Conservation (phyloP, 2,329 filamentous ascomycete genomes). For the Fusarium nygamai region DNA sequence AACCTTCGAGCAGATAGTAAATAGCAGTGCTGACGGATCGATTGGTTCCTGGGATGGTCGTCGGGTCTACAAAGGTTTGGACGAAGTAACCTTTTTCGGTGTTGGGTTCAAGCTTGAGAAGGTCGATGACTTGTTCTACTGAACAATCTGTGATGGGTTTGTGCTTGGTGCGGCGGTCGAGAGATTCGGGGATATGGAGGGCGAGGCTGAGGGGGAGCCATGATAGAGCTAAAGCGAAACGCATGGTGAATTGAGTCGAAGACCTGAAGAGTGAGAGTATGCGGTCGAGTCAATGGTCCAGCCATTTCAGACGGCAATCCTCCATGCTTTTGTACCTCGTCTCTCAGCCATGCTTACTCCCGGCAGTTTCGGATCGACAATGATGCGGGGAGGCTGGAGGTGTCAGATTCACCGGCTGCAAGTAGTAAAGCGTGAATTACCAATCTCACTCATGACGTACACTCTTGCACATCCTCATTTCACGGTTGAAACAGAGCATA, state of each 20-base stretch:
- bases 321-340: not conserved
- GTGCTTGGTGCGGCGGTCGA: not conserved
- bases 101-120: slow-evolving; percentile 55
- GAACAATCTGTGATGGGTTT: slow-evolving; percentile 17
- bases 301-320: not conserved
- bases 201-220: slow-evolving; percentile 7
- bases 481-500: not conserved
- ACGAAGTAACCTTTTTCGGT: slow-evolving; percentile 60
- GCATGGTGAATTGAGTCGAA: not conserved
- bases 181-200: not conserved
- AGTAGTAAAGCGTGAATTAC: not conserved
- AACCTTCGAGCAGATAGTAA: slow-evolving; percentile 62
- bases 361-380: not conserved
- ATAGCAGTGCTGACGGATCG: slow-evolving; percentile 61
- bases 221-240: not conserved
- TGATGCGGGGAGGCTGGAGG: not conserved
- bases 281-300: not conserved
- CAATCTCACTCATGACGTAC: slow-evolving; percentile 4
- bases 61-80: slow-evolving; percentile 57
- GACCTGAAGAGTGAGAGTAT: accelerated
- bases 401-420: slow-evolving; percentile 15
- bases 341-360: not conserved
- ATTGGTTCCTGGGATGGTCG: slow-evolving; percentile 31
- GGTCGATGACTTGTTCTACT: slow-evolving; percentile 55
- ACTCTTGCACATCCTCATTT: not conserved